phyloP scores from a whole-genome alignment of 768 basidiomycete genomes.

The Hypsizygus marmoreus region DNA sequence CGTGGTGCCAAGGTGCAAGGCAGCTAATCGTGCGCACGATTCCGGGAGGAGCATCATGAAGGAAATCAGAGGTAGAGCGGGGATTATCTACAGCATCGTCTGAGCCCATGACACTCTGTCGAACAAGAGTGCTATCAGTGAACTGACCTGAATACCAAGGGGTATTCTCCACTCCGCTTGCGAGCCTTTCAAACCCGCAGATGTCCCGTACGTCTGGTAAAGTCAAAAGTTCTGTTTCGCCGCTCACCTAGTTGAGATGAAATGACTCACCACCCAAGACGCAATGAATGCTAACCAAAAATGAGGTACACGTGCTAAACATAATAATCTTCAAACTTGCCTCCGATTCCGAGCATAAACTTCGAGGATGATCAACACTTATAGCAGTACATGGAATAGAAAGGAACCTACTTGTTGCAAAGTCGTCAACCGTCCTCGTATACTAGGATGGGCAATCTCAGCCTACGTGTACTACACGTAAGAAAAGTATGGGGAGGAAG shows the following conservation, averaged over 20 bases:
- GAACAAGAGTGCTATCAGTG: background rate
- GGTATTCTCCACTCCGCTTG: slow-evolving; percentile 54
- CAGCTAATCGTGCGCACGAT: slow-evolving; percentile 33
- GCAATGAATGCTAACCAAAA: slow-evolving; percentile 43
- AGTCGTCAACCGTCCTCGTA: slow-evolving; percentile 54
- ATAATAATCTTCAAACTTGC: slow-evolving; percentile 18
- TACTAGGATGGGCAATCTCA: slow-evolving; percentile 59
- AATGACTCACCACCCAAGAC: slow-evolving; percentile 41
- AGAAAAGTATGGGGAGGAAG: background rate
- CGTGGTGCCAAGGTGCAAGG: background rate
- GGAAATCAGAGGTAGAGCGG: slow-evolving; percentile 48
- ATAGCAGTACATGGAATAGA: background rate
- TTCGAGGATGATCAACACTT: slow-evolving; percentile 4
- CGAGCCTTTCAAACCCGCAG: slow-evolving; percentile 36
- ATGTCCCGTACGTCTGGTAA: slow-evolving; percentile 40
- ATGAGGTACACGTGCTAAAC: background rate
- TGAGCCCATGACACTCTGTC: background rate
- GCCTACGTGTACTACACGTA: slow-evolving; percentile 26
- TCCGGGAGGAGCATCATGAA: slow-evolving; percentile 56
- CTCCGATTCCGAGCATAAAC: slow-evolving; percentile 54
- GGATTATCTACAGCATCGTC: slow-evolving; percentile 32
- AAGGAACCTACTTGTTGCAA: slow-evolving; percentile 41
- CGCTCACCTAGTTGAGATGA: background rate
- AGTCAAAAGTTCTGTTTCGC: background rate
- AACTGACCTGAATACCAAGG: slow-evolving; percentile 40